Base-by-base conservation (phyloP, 768 basidiomycete species). In the Psilocybe azurescens region DNA sequence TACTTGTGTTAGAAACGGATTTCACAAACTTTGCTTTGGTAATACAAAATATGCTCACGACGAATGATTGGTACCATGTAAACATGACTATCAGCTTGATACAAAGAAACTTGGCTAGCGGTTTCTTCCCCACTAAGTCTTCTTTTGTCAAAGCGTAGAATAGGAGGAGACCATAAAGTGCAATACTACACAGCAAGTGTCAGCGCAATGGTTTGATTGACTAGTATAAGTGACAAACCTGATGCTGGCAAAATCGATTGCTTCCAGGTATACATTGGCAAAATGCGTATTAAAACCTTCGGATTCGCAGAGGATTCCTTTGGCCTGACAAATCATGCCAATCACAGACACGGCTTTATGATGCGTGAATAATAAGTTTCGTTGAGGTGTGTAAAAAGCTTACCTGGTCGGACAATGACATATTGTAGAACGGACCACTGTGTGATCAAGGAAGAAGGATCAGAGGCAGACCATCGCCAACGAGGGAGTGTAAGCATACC, bases 341-440 rank as follows among this genome's bases (percentile, higher is more conserved):
- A 83, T 84, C 55, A 95, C 86, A 33, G 90, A 90, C 18, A 86
- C 80, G 9, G 81, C 84, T 84, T 56, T 88, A 90, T 72, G 68
- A 89, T 1, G 83, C 55, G 93, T 86, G 32, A 89, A 89, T 20
- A 84, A 13, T 79, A 83, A 81, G 57, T 36, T 38, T 49, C 10
- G 24, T 28, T 36, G 24, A 30, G 28, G 14, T 16, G 36, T 8
- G 36, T 11, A 47, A 9, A 36, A 59, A 18, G 32, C 67, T 33
- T 66, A 83, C 81, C 74, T 58, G 82, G 82, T 52, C 91, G 82
- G 48, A 95, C 76, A 61, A 94, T 83, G 20, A 93, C 88, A 71
- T 94, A 97, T 83, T 97, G 95, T 59, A 97, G 77, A 6, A 97
- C 94, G 47, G 85, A 80, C 93, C 94, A 96, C 86, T 94, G n/a